Conservation (phyloP, 2,329 filamentous ascomycete species). For the Fusarium sp. region DNA sequence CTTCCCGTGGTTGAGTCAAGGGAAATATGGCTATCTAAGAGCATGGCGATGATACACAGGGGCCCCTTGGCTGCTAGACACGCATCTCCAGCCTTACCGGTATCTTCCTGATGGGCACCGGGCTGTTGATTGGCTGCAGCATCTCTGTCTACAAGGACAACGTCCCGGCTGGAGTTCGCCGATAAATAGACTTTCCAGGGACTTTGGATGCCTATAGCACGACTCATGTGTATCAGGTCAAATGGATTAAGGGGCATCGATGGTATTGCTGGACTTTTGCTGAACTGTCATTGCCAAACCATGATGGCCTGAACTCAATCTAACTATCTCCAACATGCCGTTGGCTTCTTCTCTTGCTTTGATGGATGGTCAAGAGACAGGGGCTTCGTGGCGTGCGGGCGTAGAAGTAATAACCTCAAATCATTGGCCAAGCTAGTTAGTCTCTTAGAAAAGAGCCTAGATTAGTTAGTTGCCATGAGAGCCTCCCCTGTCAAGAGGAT, state of each 20-base stretch:
- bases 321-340: not conserved
- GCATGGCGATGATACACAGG: not conserved
- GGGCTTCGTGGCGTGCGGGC: no score
- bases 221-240: not conserved
- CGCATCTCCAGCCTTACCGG: conserved; percentile 20
- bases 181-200: not conserved
- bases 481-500: no score
- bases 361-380: not conserved
- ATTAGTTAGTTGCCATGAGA: not conserved
- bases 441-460: no score
- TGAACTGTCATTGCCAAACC: not conserved
- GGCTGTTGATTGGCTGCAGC: not conserved
- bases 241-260: not conserved
- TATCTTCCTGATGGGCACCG: not conserved
- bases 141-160: not conserved
- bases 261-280: not conserved
- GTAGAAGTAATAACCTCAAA: not conserved
- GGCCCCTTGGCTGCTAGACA: not conserved
- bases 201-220: not conserved
- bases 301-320: conserved; percentile 1
- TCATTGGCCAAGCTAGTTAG: not conserved
- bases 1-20: conserved; percentile 11
- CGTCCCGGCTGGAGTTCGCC: not conserved
- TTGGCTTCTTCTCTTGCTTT: not conserved
- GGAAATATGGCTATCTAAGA: not conserved